Evolutionary conservation across 208 protist genomes (phyloP), one percentile per base, ranked within the genome.

Genomic region (Leishmania mexicana): DNA sequence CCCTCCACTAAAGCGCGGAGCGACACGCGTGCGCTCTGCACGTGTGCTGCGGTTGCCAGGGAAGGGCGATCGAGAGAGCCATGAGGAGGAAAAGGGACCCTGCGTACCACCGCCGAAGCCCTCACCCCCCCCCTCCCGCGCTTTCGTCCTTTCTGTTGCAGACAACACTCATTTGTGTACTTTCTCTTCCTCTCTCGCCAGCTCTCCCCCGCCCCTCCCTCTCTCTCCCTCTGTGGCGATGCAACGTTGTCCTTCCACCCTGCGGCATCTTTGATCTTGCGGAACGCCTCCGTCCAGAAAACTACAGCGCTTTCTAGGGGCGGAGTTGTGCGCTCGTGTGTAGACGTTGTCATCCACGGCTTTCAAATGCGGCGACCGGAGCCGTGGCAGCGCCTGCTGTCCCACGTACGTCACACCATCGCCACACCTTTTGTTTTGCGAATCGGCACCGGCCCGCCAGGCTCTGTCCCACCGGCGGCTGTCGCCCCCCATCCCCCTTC

Each of bases 311-410:
- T 53, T 31, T 24, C 45, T 6, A 73, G 68, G 7, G 24, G 42
- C 28, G 42, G 38, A 51, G 15, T n/a, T 57, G 72, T 76, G n/a
- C 51, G 47, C 5, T 53, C 13, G n/a, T 28, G 60, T 7, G 51
- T 7, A 57, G 72, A 28, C 35, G 70, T 21, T 31, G 3, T 67
- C 3, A 19, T 24, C 1, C 2, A 51, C 3, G 8, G 0, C 45
- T 28, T 1, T 51, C 45, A 2, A 71, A 81, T 79, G 76, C 57
- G 21, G 21, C 76, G 75, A 8, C 75, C 70, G 6, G 60, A 40
- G 47, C 31, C 68, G 1, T 57, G 75, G 57, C 67, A 62, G 57
- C 73, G 81, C 28, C 17, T 85, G 58, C 68, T 85, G 40, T 24
- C 15, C 17, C 71, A 60, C 76, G 38, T 81, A 35, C 17, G 58